Conservation (phyloP, 2,329 filamentous ascomycete species). For the Phoma sp. region DNA sequence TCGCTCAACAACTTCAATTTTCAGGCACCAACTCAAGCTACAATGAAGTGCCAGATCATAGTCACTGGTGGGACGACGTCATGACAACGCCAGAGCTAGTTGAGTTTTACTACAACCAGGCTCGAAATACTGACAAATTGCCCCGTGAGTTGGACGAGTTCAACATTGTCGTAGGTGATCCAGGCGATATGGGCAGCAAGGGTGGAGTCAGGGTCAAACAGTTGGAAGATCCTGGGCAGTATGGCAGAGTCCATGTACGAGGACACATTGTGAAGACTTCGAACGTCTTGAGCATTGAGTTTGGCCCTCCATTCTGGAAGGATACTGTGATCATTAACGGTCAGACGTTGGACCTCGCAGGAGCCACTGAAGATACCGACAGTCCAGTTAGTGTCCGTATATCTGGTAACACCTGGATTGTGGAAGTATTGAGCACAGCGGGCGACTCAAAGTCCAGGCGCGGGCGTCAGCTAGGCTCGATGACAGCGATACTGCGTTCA, state of each 20-base stretch:
- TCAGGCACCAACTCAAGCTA: constrained; percentile 55
- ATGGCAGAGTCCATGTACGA: constrained; percentile 58
- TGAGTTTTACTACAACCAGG: constrained; percentile 57
- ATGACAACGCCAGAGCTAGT: constrained; percentile 61
- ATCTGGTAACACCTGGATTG: constrained; percentile 16
- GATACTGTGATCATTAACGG: constrained; percentile 32
- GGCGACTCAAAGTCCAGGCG: constrained; percentile 44
- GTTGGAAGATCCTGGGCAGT: constrained; percentile 58
- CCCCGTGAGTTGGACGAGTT: constrained; percentile 49
- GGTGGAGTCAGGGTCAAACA: constrained; percentile 60
- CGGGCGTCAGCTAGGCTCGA: constrained; percentile 59
- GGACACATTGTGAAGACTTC: constrained; percentile 41
- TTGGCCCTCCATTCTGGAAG: constrained; percentile 30
- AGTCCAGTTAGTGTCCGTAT: not conserved
- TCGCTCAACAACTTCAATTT: constrained; percentile 59
- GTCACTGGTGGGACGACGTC: constrained; percentile 64
- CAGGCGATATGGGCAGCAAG: constrained; percentile 61
- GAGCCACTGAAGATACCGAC: not conserved
- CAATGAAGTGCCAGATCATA: constrained; percentile 57
- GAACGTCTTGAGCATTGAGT: constrained; percentile 42
- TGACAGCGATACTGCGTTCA: constrained; percentile 63
- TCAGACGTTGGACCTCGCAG: constrained; percentile 22
- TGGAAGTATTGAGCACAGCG: not conserved
- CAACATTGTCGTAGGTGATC: constrained; percentile 59
- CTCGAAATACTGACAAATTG: constrained; percentile 21